Conservation (phyloP, 2,329 filamentous ascomycete species). For the Penicillium brasilianum region DNA sequence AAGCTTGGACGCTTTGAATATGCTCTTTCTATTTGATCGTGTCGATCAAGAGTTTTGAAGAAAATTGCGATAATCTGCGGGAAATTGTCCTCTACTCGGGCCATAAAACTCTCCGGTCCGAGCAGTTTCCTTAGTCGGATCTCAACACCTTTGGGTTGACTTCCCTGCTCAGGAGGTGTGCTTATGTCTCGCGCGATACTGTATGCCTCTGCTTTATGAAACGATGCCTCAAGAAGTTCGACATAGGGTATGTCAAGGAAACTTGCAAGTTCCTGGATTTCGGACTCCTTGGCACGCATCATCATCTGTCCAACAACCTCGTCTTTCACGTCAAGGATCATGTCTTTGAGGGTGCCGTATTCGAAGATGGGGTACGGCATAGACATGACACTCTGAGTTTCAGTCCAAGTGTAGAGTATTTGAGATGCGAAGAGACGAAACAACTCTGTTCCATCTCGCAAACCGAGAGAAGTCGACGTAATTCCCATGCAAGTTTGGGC, state of each 20-base stretch:
- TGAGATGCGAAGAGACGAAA: conserved; percentile 88
- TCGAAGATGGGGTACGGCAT: conserved; percentile 88
- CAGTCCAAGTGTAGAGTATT: conserved; percentile 88
- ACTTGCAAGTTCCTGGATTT: conserved; percentile 64
- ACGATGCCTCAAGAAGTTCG: conserved; percentile 69
- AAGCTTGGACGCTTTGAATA: conserved; percentile 66
- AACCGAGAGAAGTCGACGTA: conserved; percentile 68
- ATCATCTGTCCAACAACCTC: conserved; percentile 81
- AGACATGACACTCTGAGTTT: conserved; percentile 66
- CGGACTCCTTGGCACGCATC: conserved; percentile 75
- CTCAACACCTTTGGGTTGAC: conserved; percentile 63
- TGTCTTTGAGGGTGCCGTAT: conserved; percentile 69
- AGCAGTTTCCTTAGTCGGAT: conserved; percentile 70
- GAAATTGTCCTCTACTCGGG: conserved; percentile 71
- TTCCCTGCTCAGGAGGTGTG: conserved; percentile 48
- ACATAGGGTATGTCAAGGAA: conserved; percentile 60
- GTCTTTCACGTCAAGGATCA: conserved; percentile 72
- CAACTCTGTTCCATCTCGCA: conserved; percentile 70
- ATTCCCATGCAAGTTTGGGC: conserved; percentile 72
- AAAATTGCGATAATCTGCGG: conserved; percentile 77
- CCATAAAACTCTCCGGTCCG: conserved; percentile 67
- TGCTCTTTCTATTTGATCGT: conserved; percentile 72
- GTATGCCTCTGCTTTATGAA: conserved; percentile 81
- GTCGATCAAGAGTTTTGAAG: conserved; percentile 77
- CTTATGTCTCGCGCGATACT: conserved; percentile 76